phyloP scores from a whole-genome alignment of 495 filamentous ascomycete genomes.

The Penicillium alfredii region DNA sequence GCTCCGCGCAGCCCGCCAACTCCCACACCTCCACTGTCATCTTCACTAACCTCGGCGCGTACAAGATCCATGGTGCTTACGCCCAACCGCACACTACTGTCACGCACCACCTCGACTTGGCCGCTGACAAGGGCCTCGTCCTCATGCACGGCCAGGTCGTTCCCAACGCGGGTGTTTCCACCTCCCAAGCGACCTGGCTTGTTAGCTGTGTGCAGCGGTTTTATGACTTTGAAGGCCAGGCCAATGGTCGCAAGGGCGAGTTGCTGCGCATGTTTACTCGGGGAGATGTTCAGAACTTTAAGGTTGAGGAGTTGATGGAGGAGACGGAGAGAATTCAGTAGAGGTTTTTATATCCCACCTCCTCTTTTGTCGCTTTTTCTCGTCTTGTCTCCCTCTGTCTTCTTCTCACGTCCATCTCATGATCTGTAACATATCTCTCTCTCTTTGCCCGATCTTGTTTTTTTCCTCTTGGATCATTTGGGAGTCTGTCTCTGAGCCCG shows the following conservation, averaged over 20 bases:
- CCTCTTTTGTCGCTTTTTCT: not conserved
- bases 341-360: slow-evolving; percentile 24
- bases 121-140: slow-evolving; percentile 65
- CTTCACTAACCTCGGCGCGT: slow-evolving; percentile 89
- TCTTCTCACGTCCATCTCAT: too few relatives aligned
- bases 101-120: slow-evolving; percentile 81
- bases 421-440: not conserved
- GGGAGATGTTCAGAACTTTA: slow-evolving; percentile 68
- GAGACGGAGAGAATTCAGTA: slow-evolving; percentile 67
- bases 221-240: slow-evolving; percentile 62
- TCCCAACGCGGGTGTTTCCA: slow-evolving; percentile 67
- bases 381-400: not conserved
- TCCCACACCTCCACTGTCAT: slow-evolving; percentile 71
- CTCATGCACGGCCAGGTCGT: slow-evolving; percentile 77
- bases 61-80: slow-evolving; percentile 82
- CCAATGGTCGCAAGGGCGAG: slow-evolving; percentile 47
- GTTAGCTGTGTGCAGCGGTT: slow-evolving; percentile 95
- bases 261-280: slow-evolving; percentile 75
- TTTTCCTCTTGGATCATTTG: too few relatives aligned
- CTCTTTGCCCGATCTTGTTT: too few relatives aligned
- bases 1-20: slow-evolving; percentile 49
- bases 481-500: not conserved
- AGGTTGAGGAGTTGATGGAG: slow-evolving; percentile 74
- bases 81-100: slow-evolving; percentile 88
- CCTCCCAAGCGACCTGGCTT: slow-evolving; percentile 78